Percentiles rank a stretch among this genome's conserved stretches.
These are phyloP conservation scores for Elongisporangium prolatum DNA, from an alignment of 352 stramenopile genomes.

Conservation along the genomic window DNA sequence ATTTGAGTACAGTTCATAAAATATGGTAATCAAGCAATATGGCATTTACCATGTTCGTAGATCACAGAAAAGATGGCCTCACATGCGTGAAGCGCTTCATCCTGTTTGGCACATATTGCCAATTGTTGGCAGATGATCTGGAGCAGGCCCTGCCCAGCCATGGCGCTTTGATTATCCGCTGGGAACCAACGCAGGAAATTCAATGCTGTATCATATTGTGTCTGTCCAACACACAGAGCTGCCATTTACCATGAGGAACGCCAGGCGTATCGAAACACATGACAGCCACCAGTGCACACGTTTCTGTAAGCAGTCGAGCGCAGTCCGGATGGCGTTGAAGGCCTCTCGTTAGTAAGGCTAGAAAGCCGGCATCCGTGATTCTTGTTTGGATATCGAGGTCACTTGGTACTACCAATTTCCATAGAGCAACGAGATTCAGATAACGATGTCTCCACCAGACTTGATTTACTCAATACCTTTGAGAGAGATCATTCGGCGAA, in stretches of 20 bases:
- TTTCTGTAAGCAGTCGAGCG: slow-evolving; percentile 24
- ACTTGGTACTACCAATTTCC: slow-evolving; percentile 22
- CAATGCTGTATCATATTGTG: not conserved
- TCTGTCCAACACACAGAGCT: not conserved
- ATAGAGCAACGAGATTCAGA: not conserved
- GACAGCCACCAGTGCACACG: slow-evolving; percentile 30
- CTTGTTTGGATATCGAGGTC: slow-evolving; percentile 55
- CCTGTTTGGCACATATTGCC: slow-evolving; percentile 6
- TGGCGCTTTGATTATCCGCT: slow-evolving; percentile 57
- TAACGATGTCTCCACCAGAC: slow-evolving; percentile 2
- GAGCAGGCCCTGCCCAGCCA: slow-evolving; percentile 26
- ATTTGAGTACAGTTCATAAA: no score
- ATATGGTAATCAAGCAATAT: not conserved
- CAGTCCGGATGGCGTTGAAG: slow-evolving; percentile 20
- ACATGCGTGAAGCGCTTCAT: slow-evolving; percentile 18
- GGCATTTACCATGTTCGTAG: slow-evolving; percentile 39
- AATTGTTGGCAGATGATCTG: slow-evolving; percentile 22
- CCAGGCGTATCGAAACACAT: slow-evolving; percentile 50
- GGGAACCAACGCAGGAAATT: not conserved
- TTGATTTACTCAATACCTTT: slow-evolving; percentile 31
- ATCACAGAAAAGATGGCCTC: slow-evolving; percentile 28
- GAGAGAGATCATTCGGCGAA: slow-evolving; percentile 39
- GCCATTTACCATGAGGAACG: slow-evolving; percentile 34
- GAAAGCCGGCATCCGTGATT: slow-evolving; percentile 36
- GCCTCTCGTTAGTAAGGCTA: slow-evolving; percentile 25